Percentiles rank a stretch among this genome's conserved stretches.
Conservation (phyloP, 2,329 filamentous ascomycete species). For the Colletotrichum eremochloae region DNA sequence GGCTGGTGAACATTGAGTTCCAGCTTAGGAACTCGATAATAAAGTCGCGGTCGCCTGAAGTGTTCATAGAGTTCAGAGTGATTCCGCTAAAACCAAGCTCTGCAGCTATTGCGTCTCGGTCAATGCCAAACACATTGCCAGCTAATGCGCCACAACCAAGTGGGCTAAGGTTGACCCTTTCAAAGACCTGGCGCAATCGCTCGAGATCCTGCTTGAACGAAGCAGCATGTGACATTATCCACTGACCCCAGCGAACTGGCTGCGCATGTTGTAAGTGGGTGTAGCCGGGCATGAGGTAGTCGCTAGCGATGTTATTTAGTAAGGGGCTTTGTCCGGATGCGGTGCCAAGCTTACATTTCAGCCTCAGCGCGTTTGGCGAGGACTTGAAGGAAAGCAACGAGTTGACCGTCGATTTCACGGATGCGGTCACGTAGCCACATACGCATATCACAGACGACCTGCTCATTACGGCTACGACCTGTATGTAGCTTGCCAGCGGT, state of each 20-base stretch:
- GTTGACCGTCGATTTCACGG: slow-evolving; percentile 74
- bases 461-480: slow-evolving; percentile 77
- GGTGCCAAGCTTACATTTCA: slow-evolving; percentile 65
- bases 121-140: slow-evolving; percentile 49
- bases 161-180: slow-evolving; percentile 47
- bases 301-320: slow-evolving; percentile 44
- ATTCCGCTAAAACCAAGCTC: slow-evolving; percentile 81
- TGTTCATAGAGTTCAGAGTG: slow-evolving; percentile 77
- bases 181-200: slow-evolving; percentile 44
- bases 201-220: slow-evolving; percentile 47
- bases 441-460: slow-evolving; percentile 80
- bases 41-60: slow-evolving; percentile 79
- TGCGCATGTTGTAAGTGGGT: background rate
- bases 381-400: slow-evolving; percentile 78
- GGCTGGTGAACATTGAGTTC: slow-evolving; percentile 77
- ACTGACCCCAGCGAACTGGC: slow-evolving; percentile 44
- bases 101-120: slow-evolving; percentile 54
- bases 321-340: slow-evolving; percentile 35
- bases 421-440: slow-evolving; percentile 83
- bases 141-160: slow-evolving; percentile 46
- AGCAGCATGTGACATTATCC: slow-evolving; percentile 46
- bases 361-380: slow-evolving; percentile 77
- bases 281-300: slow-evolving; percentile 3
- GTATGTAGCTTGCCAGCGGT: slow-evolving; percentile 81
- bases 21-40: slow-evolving; percentile 80